Evolutionary conservation across 2,329 filamentous ascomycete genomes (phyloP), one percentile per base, ranked within the genome.

Genomic region (Periconia sp.): DNA sequence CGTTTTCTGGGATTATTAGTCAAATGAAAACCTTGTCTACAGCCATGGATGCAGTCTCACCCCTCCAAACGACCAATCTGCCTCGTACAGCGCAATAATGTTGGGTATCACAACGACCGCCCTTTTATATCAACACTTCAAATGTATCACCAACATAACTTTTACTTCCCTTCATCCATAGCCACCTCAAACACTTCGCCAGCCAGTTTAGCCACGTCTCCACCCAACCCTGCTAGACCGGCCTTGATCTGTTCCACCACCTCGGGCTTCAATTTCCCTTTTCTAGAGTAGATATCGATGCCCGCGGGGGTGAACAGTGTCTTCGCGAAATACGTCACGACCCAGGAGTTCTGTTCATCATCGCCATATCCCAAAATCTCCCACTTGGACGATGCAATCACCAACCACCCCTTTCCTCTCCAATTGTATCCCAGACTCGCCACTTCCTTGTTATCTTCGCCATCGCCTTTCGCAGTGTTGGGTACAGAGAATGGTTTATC

Each of bases 241-340:
- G 73, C 72, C 68, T 82, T 79, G 55, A 93, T 83, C 23, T 69
- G 77, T 47, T 73, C 75, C 40, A 86, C 79, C 49, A 85, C 83
- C 67, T 77, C 81, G 52, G 81, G 75, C 50, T 79, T 81, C 58
- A 91, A 59, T 57, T 81, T 82, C 48, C 75, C 80, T 15, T 81
- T 78, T 61, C 88, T 81, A 44, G 84, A 86, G 72, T 93, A 94
- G 10, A 95, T 74, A 74, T 96, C 91, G 30, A 96, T 66, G 0
- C 91, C 91, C 52, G 91, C 89, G 58, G 88, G 88, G 7, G 91
- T 94, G 63, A 96, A 95, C 43, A 92, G 62, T 20, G 90, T 95
- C 66, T 89, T 87, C 58, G 87, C 86, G 72, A 96, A 96, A 81
- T 88, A 93, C 5, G 90, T 95, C 14, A 96, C 89, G 1, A 84